Conservation (phyloP, 371 early-diverging fungal genomes). For the Mucor lusitanicus region DNA sequence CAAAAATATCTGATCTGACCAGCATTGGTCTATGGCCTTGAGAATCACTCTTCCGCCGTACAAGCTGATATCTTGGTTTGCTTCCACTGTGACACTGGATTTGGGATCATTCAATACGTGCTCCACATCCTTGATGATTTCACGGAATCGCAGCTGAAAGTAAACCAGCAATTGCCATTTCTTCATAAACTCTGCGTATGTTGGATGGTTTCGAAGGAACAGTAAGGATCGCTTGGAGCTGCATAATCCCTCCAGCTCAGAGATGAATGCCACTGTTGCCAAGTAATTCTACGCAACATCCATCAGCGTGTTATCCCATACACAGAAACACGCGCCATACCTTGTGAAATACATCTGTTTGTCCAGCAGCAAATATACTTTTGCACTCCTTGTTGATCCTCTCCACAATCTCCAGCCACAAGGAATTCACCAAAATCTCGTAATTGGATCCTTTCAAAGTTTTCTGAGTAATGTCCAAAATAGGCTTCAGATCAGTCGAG, state of each 20-base stretch:
- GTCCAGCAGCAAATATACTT: conserved; percentile 70
- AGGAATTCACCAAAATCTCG: conserved; percentile 69
- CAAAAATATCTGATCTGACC: conserved; percentile 69
- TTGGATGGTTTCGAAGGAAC: conserved; percentile 60
- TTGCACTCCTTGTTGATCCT: conserved; percentile 54
- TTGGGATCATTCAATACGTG: conserved; percentile 28
- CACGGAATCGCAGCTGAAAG: conserved; percentile 68
- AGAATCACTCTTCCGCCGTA: conserved; percentile 56
- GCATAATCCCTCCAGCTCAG: conserved; percentile 57
- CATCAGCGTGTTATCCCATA: not conserved
- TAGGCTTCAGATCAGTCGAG: conserved; percentile 46
- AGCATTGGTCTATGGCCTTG: conserved; percentile 61
- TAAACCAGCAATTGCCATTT: conserved; percentile 78
- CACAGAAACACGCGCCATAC: conserved; percentile 23
- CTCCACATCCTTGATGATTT: conserved; percentile 56
- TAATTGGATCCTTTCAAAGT: conserved; percentile 70
- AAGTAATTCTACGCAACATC: conserved; percentile 55
- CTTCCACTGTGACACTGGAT: conserved; percentile 7
- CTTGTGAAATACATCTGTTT: conserved; percentile 73
- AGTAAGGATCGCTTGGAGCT: conserved; percentile 49
- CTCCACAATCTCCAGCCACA: conserved; percentile 62
- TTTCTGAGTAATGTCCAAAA: conserved; percentile 63
- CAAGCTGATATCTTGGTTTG: conserved; percentile 20
- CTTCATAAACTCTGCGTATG: conserved; percentile 72
- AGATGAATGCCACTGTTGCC: conserved; percentile 66